phyloP scores from a whole-genome alignment of 169 alveolate species.

The Eimeria nieschulzi region DNA sequence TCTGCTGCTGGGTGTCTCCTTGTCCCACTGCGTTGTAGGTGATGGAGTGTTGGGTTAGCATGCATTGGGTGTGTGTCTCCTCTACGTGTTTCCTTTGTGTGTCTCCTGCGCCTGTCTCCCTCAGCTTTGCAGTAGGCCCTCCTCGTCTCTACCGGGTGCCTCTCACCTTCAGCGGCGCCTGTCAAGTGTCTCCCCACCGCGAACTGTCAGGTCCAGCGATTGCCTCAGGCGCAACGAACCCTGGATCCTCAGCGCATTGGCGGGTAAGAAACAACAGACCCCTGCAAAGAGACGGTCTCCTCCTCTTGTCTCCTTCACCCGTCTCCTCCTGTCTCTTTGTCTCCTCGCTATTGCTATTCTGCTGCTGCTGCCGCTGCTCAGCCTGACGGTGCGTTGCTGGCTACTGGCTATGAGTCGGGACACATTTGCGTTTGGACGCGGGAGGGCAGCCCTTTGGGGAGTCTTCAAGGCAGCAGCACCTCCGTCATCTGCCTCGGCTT shows the following conservation, averaged over 20 bases:
- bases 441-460: neutral
- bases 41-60: too few relatives aligned
- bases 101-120: neutral
- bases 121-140: conserved; percentile 60
- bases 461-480: conserved; percentile 7
- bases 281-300: neutral
- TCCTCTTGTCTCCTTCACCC: neutral
- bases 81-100: too few relatives aligned
- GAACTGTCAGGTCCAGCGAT: conserved; percentile 45
- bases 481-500: conserved; percentile 51
- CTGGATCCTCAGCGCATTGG: conserved; percentile 70
- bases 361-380: conserved; percentile 3
- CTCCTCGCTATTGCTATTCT: neutral
- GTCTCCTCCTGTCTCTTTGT: neutral
- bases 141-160: conserved; percentile 60
- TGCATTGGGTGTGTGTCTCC: too few relatives aligned
- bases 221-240: conserved; percentile 10
- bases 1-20: neutral
- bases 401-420: conserved; percentile 69
- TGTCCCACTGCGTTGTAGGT: too few relatives aligned
- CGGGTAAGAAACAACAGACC: neutral
- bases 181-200: neutral
- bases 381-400: conserved; percentile 58
- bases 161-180: neutral
- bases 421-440: conserved; percentile 23